These are phyloP conservation scores for Carex myosuroides DNA, from an alignment of 176 grass and related monocot genomes.

Conservation along the genomic window DNA sequence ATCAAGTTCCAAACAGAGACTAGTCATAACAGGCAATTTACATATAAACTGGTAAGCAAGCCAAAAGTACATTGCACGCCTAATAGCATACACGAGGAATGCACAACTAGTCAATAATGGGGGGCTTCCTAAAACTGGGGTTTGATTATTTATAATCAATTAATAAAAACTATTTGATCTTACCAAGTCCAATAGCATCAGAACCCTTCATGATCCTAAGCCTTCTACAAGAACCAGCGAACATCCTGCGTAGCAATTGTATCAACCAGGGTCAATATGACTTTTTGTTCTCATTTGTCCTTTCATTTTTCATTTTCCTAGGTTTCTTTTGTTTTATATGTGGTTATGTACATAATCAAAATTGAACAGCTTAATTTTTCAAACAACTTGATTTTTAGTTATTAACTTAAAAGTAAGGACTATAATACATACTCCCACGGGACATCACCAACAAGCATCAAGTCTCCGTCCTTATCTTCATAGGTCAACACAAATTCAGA, in stretches of 20 bases:
- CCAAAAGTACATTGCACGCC: conserved; percentile 14
- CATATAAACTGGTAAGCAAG: conserved; percentile 20
- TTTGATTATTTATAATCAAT: neutral
- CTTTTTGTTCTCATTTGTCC: neutral
- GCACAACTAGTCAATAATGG: neutral
- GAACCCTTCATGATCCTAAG: conserved; percentile 28
- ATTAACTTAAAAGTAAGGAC: neutral
- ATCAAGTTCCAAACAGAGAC: conserved; percentile 18
- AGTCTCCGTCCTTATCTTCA: conserved; percentile 78
- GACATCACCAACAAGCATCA: conserved; percentile 91
- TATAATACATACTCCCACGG: conserved; percentile 51
- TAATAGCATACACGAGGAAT: conserved; percentile 6
- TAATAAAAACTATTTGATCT: neutral
- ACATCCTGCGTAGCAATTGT: conserved; percentile 11
- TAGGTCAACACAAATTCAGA: conserved; percentile 67
- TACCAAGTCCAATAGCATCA: conserved; percentile 28
- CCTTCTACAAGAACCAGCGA: conserved; percentile 18
- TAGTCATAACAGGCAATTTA: conserved; percentile 20
- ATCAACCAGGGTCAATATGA: neutral
- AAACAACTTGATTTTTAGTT: neutral
- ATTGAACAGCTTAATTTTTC: neutral
- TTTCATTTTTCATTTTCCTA: neutral
- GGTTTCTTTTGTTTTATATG: neutral
- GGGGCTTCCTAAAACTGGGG: neutral
- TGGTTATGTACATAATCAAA: neutral